These are phyloP conservation scores for Pyrenophora tritici-repentis DNA, from an alignment of 2,329 filamentous ascomycete genomes.

Conservation along the genomic window DNA sequence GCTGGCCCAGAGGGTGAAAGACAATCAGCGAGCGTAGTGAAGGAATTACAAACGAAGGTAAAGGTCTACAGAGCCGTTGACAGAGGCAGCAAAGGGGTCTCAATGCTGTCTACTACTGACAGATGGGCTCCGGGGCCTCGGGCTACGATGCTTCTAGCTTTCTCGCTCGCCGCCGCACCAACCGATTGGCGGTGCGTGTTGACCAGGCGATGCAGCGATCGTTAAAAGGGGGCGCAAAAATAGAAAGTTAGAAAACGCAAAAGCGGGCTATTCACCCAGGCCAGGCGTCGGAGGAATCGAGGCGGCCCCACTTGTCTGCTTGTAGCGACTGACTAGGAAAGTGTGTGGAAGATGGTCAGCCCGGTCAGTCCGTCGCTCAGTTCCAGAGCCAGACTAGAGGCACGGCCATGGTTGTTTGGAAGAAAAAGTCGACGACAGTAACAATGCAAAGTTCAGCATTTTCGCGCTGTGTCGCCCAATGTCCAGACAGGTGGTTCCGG, in stretches of 20 bases:
- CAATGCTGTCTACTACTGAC: slow-evolving; percentile 17
- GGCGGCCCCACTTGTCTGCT: slow-evolving; percentile 20
- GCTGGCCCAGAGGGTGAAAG: slow-evolving; percentile 17
- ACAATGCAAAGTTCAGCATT: neutral
- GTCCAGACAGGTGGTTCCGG: no score
- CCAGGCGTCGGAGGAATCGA: slow-evolving; percentile 1
- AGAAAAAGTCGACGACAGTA: neutral
- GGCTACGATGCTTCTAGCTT: slow-evolving; percentile 11
- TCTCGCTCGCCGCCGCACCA: slow-evolving; percentile 18
- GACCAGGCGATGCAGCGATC: slow-evolving; percentile 19
- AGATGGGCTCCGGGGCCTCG: slow-evolving; percentile 7
- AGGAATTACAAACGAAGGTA: slow-evolving; percentile 39
- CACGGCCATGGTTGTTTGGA: neutral
- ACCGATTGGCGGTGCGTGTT: slow-evolving; percentile 22
- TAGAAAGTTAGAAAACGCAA: slow-evolving; percentile 24
- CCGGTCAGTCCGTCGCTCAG: no score
- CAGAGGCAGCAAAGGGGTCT: slow-evolving; percentile 27
- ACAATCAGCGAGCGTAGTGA: slow-evolving; percentile 41
- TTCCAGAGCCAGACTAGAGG: no score
- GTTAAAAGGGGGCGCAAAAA: slow-evolving; percentile 29
- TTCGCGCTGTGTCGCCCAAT: no score
- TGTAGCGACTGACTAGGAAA: slow-evolving; percentile 12
- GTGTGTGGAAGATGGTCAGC: neutral
- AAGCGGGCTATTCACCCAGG: slow-evolving; percentile 18
- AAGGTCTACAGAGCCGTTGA: slow-evolving; percentile 25